Evolutionary conservation across 192 early-diverging fungal genomes (phyloP), one percentile per base, ranked within the genome.

Genomic region (Hyaloraphidium curvatum): DNA sequence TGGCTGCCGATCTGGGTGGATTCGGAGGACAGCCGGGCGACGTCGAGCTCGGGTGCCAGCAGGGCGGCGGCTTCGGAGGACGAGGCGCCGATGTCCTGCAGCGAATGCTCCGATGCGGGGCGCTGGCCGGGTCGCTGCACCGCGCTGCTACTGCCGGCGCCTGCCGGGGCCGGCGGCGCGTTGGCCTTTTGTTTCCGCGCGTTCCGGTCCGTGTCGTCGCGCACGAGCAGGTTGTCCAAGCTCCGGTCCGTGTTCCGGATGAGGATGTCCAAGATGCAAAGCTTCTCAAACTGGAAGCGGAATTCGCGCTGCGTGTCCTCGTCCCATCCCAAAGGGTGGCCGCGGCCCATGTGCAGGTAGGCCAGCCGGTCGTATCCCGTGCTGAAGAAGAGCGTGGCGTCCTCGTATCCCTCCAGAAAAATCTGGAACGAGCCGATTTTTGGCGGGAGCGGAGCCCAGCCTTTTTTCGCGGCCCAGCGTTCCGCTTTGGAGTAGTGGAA

Each of bases 391-490:
- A 78, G 63, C 1, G 75, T 81, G 11, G 90, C 86, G 66, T 93
- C 88, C 56, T 78, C 80, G 56, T 72, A 93, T 5, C 80, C 84
- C 11, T 67, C 66, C 51, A 93, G 53, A 31, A 91, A 93, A 17
- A 83, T 61, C 57, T 93, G 90, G 55, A 93, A 91, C 28, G 72
- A 77, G 1, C 89, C 89, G 2, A 80, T 69, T 57, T 93, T 93
- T 7, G 62, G 60, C 2, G 84, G 86, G 21, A 92, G 61, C 22
- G 78, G 66, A 1, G 28, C 30, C 26, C 26, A 31, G 2, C 67
- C 66, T 2, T 54, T 53, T 5, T 43, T 63, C 64, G 52, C 67
- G 57, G 53, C 62, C 62, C 59, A 67, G 57, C 57, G 59, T 55
- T 79, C 77, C 40, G 62, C 55, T 25, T 40, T 31, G n/a, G 76